Base-by-base conservation (phyloP, 768 basidiomycete species). In the Suillus placidus region DNA sequence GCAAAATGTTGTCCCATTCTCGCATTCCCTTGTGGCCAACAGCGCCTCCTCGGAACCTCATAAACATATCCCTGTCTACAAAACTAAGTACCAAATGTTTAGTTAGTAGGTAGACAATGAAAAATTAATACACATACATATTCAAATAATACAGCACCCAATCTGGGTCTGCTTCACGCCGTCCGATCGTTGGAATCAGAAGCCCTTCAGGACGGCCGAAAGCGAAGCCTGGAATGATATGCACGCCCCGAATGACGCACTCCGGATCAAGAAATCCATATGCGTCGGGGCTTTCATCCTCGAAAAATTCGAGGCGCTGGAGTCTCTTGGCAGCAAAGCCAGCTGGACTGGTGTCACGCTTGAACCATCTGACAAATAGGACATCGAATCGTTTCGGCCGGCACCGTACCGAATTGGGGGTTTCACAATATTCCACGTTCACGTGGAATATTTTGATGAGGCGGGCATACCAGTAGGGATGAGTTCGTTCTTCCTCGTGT, bases 231-330 rank as follows among this genome's bases (percentile, higher is more conserved):
- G 83, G 84, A 20, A 84, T 76, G 23, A 85, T 64, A 64, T 85
- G 83, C 12, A 67, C 70, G 1, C 69, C 79, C 0, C 78, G 77
- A 60, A 85, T 69, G 9, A 86, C 76, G 1, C 72, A 64, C 3
- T 62, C 61, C 0, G 84, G 84, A 67, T 85, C 78, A 4, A 85
- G 43, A 66, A 86, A 85, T 0, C 83, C 81, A 68, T 84, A 85
- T 20, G 80, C 76, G 16, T 65, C 70, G 0, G 66, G 57, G 30
- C 76, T 73, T 1, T 71, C 49, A 3, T 66, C 60, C 1, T 70
- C 61, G 4, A 83, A 64, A 71, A 83, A 86, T 0, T 77, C 78
- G 13, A 86, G 45, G 7, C 74, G 72, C 20, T 79, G 81, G 0
- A 83, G 71, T 0, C 73, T 70, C 23, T 73, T 68, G 0, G 62